Percentiles rank a stretch among this genome's conserved stretches.
Evolutionary conservation across 352 stramenopile genomes (phyloP).

Genomic region (Halophytophthora polymorphica): DNA sequence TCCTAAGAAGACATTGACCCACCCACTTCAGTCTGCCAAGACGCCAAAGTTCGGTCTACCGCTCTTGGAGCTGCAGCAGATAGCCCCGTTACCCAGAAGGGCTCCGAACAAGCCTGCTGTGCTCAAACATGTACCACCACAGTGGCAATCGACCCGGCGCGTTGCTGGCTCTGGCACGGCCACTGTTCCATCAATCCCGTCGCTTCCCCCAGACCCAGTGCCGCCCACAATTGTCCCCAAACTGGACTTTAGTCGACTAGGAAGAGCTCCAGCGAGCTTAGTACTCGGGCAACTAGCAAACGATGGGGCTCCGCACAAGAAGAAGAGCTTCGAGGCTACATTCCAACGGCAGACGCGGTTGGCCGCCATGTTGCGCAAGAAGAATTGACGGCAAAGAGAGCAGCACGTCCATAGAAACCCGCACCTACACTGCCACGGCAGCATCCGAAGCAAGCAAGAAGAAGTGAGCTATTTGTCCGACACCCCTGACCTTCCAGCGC

Average conservation of each 20-base stretch:
- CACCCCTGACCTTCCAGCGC: too few relatives aligned
- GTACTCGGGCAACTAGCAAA: neutral
- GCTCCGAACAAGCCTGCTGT: conserved; percentile 6
- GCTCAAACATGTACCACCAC: conserved; percentile 24
- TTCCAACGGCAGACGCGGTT: conserved; percentile 54
- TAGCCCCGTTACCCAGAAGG: conserved; percentile 10
- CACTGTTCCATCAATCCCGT: neutral
- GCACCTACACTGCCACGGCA: neutral
- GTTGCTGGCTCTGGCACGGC: conserved; percentile 17
- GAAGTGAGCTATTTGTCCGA: conserved; percentile 2
- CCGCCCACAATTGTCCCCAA: conserved; percentile 10
- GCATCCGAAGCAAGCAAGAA: conserved; percentile 7
- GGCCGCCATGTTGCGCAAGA: conserved; percentile 48
- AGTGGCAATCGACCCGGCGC: conserved; percentile 65
- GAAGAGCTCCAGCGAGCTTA: conserved; percentile 2
- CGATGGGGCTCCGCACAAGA: conserved; percentile 26
- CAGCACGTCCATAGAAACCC: neutral
- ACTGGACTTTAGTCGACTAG: conserved; percentile 29
- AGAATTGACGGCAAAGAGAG: conserved; percentile 17
- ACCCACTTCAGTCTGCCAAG: too few relatives aligned
- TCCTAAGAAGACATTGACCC: neutral
- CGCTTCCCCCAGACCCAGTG: conserved; percentile 6
- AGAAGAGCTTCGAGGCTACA: conserved; percentile 38
- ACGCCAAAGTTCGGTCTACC: conserved; percentile 22
- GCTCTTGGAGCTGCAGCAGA: conserved; percentile 16